Base-by-base conservation (phyloP, 208 protist species). In the Endotrypanum monterogeii region DNA sequence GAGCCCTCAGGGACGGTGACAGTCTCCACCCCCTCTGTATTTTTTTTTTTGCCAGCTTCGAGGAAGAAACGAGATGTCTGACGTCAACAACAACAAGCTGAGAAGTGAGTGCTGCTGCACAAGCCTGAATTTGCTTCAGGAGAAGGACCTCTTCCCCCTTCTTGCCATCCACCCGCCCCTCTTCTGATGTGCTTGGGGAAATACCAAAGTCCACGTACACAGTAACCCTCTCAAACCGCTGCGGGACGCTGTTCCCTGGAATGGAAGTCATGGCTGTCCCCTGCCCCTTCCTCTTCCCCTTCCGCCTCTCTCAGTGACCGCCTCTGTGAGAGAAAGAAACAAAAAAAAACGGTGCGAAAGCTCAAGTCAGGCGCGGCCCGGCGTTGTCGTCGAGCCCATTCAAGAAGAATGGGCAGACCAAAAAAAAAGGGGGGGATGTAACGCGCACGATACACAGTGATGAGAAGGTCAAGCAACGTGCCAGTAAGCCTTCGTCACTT, bases 161-260 rank as follows among this genome's bases (percentile, higher is more conserved):
- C 28, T 54, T 50, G 30, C 5, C 30, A 41, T 37, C 56, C 25
- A 2, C 56, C 35, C 56, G 56, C 25, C 32, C 57, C 57, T 44
- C 57, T 35, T n/a, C 30, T 35, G 30, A 20, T 30, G 20, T 11
- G 60, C 28, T 46, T 12, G 60, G 7, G 4, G 68, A 32, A 41
- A 1, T 5, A 18, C 6, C 52, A 11, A 80, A 35, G 52, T 74
- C 76, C n/a, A 76, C 62, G 60, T 80, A 80, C 2, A 76, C 62
- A 28, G 76, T 80, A 37, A 76, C 48, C 20, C 76, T 69, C 48
- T 75, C 63, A 37, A 80, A 76, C n/a, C 76, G 70, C 25, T 58
- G 58, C 14, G 35, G 57, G 74, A 30, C 57, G 23, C 20, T 44
- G 25, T 54, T 41, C 16, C 12, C 32, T 30, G 25, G 2, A 51